Percentiles rank a stretch among this genome's conserved stretches.
phyloP scores from a whole-genome alignment of 2,329 filamentous ascomycete species.

The Fusarium veterinarium region DNA sequence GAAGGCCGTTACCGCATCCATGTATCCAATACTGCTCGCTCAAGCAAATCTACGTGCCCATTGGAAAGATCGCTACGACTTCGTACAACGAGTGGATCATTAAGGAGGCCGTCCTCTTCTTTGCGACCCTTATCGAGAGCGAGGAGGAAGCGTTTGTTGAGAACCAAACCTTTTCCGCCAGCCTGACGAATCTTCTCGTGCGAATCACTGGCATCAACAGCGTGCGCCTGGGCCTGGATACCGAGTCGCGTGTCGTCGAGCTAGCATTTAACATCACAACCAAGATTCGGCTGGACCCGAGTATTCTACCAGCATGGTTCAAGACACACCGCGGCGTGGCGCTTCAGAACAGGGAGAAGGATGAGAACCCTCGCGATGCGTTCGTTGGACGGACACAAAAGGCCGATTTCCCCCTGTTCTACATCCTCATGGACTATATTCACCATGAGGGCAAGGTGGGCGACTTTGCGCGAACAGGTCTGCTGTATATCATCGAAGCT shows the following conservation, averaged over 20 bases:
- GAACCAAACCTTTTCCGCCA: slow-evolving; percentile 85
- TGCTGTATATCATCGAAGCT: slow-evolving; percentile 95
- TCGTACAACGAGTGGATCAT: slow-evolving; percentile 89
- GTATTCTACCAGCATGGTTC: slow-evolving; percentile 93
- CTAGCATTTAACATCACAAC: slow-evolving; percentile 95
- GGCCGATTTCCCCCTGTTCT: slow-evolving; percentile 95
- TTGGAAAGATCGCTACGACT: slow-evolving; percentile 88
- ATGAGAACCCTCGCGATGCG: slow-evolving; percentile 74
- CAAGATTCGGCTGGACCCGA: slow-evolving; percentile 90
- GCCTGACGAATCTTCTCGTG: slow-evolving; percentile 86
- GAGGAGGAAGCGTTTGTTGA: slow-evolving; percentile 96
- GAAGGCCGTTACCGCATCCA: slow-evolving; percentile 87
- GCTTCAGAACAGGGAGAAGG: slow-evolving; percentile 51
- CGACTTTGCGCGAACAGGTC: slow-evolving; percentile 92
- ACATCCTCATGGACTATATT: slow-evolving; percentile 94
- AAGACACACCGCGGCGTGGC: slow-evolving; percentile 61
- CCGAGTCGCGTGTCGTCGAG: slow-evolving; percentile 90
- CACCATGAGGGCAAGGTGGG: slow-evolving; percentile 94
- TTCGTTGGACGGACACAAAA: slow-evolving; percentile 89
- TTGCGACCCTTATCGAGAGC: slow-evolving; percentile 92
- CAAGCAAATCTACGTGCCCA: slow-evolving; percentile 88
- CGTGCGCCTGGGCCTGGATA: slow-evolving; percentile 80
- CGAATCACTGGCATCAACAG: slow-evolving; percentile 80
- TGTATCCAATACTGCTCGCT: slow-evolving; percentile 89
- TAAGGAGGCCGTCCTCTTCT: slow-evolving; percentile 84